These are phyloP conservation scores for Grammothele lineata DNA, from an alignment of 768 basidiomycete genomes.

Conservation along the genomic window DNA sequence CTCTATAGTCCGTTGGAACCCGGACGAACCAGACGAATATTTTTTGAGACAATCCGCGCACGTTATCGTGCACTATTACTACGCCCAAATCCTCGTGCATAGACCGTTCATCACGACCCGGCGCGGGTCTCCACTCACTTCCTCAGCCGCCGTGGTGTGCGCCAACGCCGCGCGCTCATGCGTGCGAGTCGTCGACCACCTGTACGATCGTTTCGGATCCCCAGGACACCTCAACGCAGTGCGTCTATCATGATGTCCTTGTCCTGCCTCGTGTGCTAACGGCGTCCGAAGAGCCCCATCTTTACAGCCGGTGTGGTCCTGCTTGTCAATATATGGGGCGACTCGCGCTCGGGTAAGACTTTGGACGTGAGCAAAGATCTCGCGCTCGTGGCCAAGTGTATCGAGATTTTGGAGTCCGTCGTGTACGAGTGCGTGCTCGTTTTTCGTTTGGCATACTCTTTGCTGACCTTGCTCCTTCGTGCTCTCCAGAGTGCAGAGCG, in stretches of 20 bases:
- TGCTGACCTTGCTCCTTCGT: too few species aligned
- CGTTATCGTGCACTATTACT: constrained; percentile 41
- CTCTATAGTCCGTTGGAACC: constrained; percentile 29
- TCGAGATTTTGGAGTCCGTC: background rate
- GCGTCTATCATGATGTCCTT: too few species aligned
- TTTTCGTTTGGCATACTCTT: too few species aligned
- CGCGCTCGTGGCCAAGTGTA: background rate
- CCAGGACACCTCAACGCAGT: background rate
- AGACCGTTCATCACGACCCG: constrained; percentile 71
- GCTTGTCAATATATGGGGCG: background rate
- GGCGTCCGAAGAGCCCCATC: too few species aligned
- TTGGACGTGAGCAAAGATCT: background rate
- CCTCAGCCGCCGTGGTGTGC: constrained; percentile 70
- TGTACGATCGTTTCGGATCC: background rate
- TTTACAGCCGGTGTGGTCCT: background rate
- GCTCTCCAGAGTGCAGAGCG: too few species aligned
- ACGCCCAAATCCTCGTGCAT: constrained; percentile 65
- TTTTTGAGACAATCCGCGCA: constrained; percentile 33
- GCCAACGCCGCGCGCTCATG: constrained; percentile 79
- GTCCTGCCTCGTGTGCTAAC: too few species aligned
- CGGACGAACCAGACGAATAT: constrained; percentile 14
- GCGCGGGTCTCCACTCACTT: constrained; percentile 28
- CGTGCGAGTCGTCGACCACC: constrained; percentile 60
- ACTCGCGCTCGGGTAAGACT: background rate
- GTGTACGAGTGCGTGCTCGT: too few species aligned